Percentiles rank a stretch among this genome's conserved stretches.
Evolutionary conservation across 75 land plant species (phyloP).

Genomic region (Pseudotsuga menziesii): DNA sequence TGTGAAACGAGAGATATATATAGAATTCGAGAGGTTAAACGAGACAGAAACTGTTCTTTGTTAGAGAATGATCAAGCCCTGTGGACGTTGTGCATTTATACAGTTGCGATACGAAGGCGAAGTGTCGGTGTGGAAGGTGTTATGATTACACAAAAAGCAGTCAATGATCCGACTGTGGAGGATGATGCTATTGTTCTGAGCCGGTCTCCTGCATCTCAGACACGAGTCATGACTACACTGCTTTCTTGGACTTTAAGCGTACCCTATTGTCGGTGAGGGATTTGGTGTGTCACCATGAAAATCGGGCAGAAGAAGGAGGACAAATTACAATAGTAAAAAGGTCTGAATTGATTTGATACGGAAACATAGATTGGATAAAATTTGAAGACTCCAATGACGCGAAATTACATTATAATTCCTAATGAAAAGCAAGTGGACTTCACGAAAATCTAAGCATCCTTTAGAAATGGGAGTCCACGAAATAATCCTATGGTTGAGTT

Average conservation of each 20-base stretch:
- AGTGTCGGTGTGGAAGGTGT: constrained; percentile 2
- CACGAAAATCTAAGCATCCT: no score
- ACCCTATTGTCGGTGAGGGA: constrained; percentile 1
- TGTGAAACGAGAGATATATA: no score
- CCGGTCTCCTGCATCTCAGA: constrained; percentile 3
- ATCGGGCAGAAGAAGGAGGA: neutral
- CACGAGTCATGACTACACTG: constrained; percentile 1
- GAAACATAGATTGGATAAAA: no score
- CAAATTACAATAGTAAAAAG: neutral
- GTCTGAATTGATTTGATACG: no score
- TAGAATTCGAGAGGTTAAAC: no score
- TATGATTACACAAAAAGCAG: neutral
- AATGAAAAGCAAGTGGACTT: no score
- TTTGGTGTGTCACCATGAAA: neutral
- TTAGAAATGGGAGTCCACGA: no score
- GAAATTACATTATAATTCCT: no score
- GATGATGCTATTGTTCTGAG: constrained; percentile 2
- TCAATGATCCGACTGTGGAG: constrained; percentile 9
- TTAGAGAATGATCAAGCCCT: neutral
- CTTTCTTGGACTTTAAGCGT: neutral
- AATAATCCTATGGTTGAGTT: no score
- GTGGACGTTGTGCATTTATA: neutral
- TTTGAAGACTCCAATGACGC: no score
- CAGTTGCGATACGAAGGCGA: constrained; percentile 4
- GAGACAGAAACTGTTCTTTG: neutral